A percentile compares a stretch with the other conserved stretches of the same genome.
phyloP scores from a whole-genome alignment of 805 yeast genomes.

The Wickerhamiella alocasiicola region DNA sequence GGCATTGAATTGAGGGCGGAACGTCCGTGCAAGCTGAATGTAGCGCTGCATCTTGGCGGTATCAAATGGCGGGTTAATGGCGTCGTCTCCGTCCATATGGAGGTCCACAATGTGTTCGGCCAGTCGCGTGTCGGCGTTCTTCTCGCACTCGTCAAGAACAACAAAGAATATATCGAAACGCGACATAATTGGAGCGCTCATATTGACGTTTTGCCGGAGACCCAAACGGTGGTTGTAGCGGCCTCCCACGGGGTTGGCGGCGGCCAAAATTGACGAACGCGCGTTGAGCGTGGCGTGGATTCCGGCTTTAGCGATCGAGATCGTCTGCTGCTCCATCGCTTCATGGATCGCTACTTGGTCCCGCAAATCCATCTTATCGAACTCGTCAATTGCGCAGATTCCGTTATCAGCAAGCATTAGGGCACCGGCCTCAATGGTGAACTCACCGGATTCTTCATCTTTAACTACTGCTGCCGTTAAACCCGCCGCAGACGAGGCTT shows the following conservation, averaged over 20 bases:
- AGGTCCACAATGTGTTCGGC: conserved; percentile 88
- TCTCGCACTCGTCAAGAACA: conserved; percentile 88
- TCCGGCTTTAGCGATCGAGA: conserved; percentile 97
- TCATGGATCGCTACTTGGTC: conserved; percentile 99
- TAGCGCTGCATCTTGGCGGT: conserved; percentile 82
- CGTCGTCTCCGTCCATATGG: conserved; percentile 82
- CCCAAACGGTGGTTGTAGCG: conserved; percentile 81
- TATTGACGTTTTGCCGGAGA: conserved; percentile 71
- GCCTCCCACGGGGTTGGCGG: conserved; percentile 99
- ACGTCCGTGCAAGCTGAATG: conserved; percentile 82
- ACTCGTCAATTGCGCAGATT: conserved; percentile 96
- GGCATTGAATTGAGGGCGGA: conserved; percentile 76
- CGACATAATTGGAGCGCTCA: conserved; percentile 99
- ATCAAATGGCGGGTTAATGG: conserved; percentile 77
- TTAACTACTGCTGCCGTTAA: conserved; percentile 94
- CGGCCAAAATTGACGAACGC: conserved; percentile 89
- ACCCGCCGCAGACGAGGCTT: conserved; percentile 98
- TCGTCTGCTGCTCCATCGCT: conserved; percentile 99
- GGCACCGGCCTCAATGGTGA: conserved; percentile 97
- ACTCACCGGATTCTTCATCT: conserved; percentile 95
- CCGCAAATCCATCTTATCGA: conserved; percentile 89
- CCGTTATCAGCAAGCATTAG: conserved; percentile 97
- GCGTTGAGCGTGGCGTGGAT: conserved; percentile 97
- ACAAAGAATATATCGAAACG: conserved; percentile 94
- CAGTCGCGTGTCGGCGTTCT: conserved; percentile 72